Conservation (phyloP, 495 filamentous ascomycete species). For the Poronia punctata region DNA sequence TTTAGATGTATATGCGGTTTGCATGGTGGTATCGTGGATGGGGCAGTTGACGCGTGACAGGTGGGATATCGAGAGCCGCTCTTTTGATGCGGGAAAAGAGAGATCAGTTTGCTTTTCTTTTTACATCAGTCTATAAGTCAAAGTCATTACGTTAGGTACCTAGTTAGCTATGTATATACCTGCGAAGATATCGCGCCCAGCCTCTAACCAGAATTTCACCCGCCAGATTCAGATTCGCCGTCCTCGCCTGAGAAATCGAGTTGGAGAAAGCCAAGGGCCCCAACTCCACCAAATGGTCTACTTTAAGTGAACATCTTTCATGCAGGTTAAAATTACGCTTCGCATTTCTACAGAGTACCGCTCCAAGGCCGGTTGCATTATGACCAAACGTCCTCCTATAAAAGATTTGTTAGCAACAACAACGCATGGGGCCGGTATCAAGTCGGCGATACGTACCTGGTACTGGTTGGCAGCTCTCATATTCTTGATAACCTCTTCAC, state of each 20-base stretch:
- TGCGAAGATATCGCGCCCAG: slow-evolving; percentile 11
- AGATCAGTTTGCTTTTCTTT: too few relatives aligned
- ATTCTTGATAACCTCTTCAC: slow-evolving; percentile 90
- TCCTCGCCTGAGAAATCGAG: slow-evolving; percentile 1
- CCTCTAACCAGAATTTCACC: slow-evolving; percentile 7
- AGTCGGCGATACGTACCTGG: slow-evolving; percentile 76
- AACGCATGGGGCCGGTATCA: neutral
- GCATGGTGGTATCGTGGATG: too few relatives aligned
- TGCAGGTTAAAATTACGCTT: slow-evolving; percentile 23
- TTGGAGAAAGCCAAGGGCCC: slow-evolving; percentile 14
- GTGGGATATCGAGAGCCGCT: too few relatives aligned
- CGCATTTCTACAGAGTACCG: slow-evolving; percentile 11
- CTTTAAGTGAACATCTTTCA: slow-evolving; percentile 16
- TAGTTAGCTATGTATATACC: slow-evolving; percentile 19
- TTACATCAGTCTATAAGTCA: slow-evolving; percentile 17
- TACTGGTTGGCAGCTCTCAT: slow-evolving; percentile 93
- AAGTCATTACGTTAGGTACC: slow-evolving; percentile 18
- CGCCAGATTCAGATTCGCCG: slow-evolving; percentile 1
- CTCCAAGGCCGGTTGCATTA: slow-evolving; percentile 27
- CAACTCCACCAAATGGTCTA: slow-evolving; percentile 18
- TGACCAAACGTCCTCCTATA: slow-evolving; percentile 83
- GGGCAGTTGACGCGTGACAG: too few relatives aligned
- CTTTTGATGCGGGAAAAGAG: too few relatives aligned
- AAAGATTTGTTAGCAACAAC: slow-evolving; percentile 19
- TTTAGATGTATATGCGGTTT: too few relatives aligned